phyloP scores from a whole-genome alignment of 2,329 filamentous ascomycete species.

The Aspergillus candidus region DNA sequence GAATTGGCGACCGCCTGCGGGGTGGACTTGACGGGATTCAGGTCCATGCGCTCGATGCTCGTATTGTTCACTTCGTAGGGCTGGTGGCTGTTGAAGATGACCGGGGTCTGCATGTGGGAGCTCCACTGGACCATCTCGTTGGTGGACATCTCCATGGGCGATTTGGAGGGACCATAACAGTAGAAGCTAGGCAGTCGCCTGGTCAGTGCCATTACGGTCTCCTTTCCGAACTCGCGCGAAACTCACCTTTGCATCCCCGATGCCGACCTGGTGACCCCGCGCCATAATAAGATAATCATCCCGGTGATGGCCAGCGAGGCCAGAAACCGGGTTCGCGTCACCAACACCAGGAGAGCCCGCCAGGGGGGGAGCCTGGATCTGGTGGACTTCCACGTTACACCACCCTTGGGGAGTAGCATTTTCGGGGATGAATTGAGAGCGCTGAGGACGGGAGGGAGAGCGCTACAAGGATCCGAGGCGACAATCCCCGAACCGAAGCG shows the following conservation, averaged over 20 bases:
- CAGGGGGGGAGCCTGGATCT: constrained; percentile 71
- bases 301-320: constrained; percentile 65
- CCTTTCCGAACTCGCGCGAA: background rate
- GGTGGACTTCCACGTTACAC: constrained; percentile 87
- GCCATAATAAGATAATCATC: constrained; percentile 77
- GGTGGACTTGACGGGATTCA: constrained; percentile 80
- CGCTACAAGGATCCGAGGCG: background rate
- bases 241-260: constrained; percentile 85
- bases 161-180: constrained; percentile 90
- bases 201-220: constrained; percentile 10
- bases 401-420: constrained; percentile 89
- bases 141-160: constrained; percentile 90
- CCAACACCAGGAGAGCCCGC: constrained; percentile 61
- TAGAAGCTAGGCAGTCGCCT: constrained; percentile 63
- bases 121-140: constrained; percentile 92
- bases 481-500: too few relatives aligned
- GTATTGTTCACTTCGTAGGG: constrained; percentile 77
- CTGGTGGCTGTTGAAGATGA: constrained; percentile 92
- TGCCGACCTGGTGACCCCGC: constrained; percentile 71
- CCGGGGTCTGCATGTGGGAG: constrained; percentile 80
- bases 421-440: constrained; percentile 18
- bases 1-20: constrained; percentile 70
- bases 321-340: constrained; percentile 73
- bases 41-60: constrained; percentile 71
- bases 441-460: background rate